phyloP scores from a whole-genome alignment of 2,329 filamentous ascomycete genomes.

The Parascedosporium putredinis region DNA sequence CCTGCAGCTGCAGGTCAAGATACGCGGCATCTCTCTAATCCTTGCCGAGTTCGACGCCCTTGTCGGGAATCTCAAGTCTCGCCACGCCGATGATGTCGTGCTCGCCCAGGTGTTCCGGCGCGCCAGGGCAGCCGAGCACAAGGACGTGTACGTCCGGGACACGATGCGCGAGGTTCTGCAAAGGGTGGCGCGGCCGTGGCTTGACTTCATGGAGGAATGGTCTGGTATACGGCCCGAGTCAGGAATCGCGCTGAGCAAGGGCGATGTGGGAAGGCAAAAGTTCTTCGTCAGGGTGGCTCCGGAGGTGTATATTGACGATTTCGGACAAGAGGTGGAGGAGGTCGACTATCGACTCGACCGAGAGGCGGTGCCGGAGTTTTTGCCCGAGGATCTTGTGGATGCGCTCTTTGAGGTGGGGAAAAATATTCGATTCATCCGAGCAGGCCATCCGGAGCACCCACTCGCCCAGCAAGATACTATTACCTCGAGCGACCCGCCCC shows the following conservation, averaged over 20 bases:
- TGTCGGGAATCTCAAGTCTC: conserved; percentile 32
- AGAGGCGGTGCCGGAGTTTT: conserved; percentile 59
- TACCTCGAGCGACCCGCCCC: conserved; percentile 38
- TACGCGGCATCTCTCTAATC: conserved; percentile 36
- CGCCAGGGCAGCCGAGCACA: conserved; percentile 53
- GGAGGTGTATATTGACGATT: conserved; percentile 45
- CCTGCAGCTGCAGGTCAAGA: conserved; percentile 40
- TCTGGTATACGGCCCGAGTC: conserved; percentile 56
- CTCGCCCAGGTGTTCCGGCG: conserved; percentile 52
- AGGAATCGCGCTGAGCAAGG: conserved; percentile 41
- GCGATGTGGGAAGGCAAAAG: conserved; percentile 31
- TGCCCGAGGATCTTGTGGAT: conserved; percentile 58
- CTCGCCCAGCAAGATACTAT: conserved; percentile 45
- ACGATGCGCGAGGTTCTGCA: conserved; percentile 58
- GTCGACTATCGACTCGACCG: conserved; percentile 53
- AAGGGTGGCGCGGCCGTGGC: conserved; percentile 54
- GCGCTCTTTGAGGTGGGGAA: conserved; percentile 71
- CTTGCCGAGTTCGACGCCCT: conserved; percentile 41
- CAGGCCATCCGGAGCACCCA: conserved; percentile 61
- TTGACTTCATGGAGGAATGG: conserved; percentile 62
- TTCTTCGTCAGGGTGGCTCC: conserved; percentile 52
- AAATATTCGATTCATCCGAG: conserved; percentile 62
- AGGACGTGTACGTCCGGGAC: conserved; percentile 48
- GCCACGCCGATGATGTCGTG: conserved; percentile 47
- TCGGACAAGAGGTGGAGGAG: conserved; percentile 45